These are phyloP conservation scores for Suillus lakei DNA, from an alignment of 768 basidiomycete species.

Conservation along the genomic window DNA sequence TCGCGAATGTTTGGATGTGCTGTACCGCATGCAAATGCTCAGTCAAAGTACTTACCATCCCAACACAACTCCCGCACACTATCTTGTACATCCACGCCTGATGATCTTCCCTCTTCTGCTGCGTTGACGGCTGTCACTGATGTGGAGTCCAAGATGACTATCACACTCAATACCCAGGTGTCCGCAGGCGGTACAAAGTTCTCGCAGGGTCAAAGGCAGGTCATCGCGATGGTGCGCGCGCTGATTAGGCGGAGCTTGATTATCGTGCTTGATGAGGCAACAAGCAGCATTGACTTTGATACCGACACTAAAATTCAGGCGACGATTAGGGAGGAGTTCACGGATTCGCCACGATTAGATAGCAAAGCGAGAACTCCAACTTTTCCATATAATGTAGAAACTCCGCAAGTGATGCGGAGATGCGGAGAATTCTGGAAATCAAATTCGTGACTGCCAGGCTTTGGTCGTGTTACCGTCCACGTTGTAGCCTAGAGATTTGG, in stretches of 20 bases:
- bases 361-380: too few relatives aligned
- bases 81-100: conserved; percentile 51
- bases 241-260: conserved; percentile 72
- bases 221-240: conserved; percentile 86
- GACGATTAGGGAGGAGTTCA: conserved; percentile 87
- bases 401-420: too few relatives aligned
- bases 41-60: conserved; percentile 52
- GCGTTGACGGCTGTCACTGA: conserved; percentile 53
- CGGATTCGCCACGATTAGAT: too few relatives aligned
- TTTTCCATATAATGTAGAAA: too few relatives aligned
- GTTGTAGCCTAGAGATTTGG: too few relatives aligned
- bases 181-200: conserved; percentile 90
- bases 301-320: conserved; percentile 91
- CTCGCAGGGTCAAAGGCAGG: conserved; percentile 88
- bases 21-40: conserved; percentile 82
- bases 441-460: too few relatives aligned
- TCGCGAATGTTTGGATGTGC: conserved; percentile 76
- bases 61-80: conserved; percentile 54
- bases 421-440: too few relatives aligned
- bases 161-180: conserved; percentile 78
- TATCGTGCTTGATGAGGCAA: conserved; percentile 83
- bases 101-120: conserved; percentile 44
- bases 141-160: conserved; percentile 54
- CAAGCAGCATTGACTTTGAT: conserved; percentile 84
- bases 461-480: too few relatives aligned